These are phyloP conservation scores for Linderina pennispora DNA, from an alignment of 192 early-diverging fungal genomes.

Conservation along the genomic window DNA sequence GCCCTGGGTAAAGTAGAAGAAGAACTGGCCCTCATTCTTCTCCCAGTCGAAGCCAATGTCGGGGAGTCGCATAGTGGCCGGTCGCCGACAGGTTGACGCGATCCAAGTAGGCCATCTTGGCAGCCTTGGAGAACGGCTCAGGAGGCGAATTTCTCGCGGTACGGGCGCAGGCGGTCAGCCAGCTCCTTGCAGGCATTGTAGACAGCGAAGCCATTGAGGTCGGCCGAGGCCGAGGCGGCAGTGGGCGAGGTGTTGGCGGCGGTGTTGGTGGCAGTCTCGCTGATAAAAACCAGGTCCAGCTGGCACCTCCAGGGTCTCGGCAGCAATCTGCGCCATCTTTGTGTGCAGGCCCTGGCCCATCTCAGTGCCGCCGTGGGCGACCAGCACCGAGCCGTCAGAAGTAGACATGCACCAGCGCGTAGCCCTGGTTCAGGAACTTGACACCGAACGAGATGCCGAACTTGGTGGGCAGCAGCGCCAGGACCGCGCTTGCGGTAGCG, in stretches of 20 bases:
- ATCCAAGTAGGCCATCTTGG: constrained; percentile 65
- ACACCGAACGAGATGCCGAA: constrained; percentile 75
- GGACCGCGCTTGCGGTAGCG: constrained; percentile 78
- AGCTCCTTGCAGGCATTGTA: constrained; percentile 71
- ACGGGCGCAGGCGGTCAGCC: constrained; percentile 63
- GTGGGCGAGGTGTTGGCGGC: constrained; percentile 77
- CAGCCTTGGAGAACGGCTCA: constrained; percentile 48
- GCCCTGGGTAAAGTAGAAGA: constrained; percentile 81
- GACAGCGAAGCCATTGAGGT: constrained; percentile 80
- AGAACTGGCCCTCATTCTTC: constrained; percentile 61
- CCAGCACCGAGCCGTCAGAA: constrained; percentile 75
- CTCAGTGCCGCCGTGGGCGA: constrained; percentile 82
- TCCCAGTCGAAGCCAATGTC: constrained; percentile 73
- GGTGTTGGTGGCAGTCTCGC: constrained; percentile 70
- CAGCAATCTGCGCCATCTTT: constrained; percentile 80
- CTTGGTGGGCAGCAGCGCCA: constrained; percentile 73
- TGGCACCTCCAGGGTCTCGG: constrained; percentile 75
- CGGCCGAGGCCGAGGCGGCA: constrained; percentile 70
- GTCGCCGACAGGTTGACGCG: constrained; percentile 72
- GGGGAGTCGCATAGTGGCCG: constrained; percentile 82
- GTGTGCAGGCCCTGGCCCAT: constrained; percentile 92
- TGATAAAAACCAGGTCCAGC: constrained; percentile 56
- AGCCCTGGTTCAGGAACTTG: constrained; percentile 76
- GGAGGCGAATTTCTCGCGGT: constrained; percentile 54
- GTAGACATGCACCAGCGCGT: constrained; percentile 79